Percentiles rank a stretch among this genome's conserved stretches.
Conservation (phyloP, 495 filamentous ascomycete species). For the Talaromyces thailandensis region DNA sequence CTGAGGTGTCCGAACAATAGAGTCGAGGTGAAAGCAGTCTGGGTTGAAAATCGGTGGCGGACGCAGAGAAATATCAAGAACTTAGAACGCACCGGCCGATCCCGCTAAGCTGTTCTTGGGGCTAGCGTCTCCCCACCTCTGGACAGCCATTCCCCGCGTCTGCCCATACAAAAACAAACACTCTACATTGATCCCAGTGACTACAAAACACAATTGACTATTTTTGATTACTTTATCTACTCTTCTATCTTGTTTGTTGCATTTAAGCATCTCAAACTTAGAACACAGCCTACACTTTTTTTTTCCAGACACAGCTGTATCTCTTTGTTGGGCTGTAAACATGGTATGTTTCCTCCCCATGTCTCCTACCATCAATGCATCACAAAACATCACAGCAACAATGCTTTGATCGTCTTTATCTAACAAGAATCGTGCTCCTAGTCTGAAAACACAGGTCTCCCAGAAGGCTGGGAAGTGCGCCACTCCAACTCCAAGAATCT, state of each 20-base stretch:
- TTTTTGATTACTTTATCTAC: background rate
- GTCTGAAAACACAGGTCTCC: slow-evolving; percentile 67
- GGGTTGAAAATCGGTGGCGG: slow-evolving; percentile 1
- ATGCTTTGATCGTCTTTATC: background rate
- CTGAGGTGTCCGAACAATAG: background rate
- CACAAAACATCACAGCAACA: background rate
- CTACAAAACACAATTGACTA: background rate
- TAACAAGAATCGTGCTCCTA: slow-evolving; percentile 13
- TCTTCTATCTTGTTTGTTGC: background rate
- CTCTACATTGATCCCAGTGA: background rate
- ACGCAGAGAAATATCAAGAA: background rate
- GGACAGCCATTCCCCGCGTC: background rate
- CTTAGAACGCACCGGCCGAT: background rate
- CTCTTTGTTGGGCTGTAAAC: background rate
- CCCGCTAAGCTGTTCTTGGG: background rate
- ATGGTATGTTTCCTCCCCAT: slow-evolving; percentile 6
- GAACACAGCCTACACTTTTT: background rate
- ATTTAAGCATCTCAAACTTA: background rate
- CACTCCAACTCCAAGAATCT: slow-evolving; percentile 96
- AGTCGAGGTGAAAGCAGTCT: background rate
- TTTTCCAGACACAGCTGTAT: background rate
- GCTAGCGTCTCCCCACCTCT: background rate
- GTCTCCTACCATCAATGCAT: background rate
- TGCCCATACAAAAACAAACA: background rate
- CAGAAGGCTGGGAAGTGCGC: slow-evolving; percentile 83